Evolutionary conservation across 176 grass and related monocot species (phyloP).

Genomic region (Phoenix roebelenii): DNA sequence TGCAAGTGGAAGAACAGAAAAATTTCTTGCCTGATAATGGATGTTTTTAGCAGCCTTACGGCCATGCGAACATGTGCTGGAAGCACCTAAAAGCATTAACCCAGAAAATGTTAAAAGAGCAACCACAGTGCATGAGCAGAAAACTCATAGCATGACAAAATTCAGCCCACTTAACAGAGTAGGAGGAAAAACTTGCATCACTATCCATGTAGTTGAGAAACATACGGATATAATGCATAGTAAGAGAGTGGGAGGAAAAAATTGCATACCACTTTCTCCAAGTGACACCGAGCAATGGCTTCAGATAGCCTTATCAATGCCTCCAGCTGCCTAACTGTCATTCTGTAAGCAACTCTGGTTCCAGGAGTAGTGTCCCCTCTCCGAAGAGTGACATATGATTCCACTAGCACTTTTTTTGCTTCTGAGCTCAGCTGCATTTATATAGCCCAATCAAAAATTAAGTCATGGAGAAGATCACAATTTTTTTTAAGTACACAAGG

Average conservation of each 20-base stretch:
- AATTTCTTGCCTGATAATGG: slow-evolving; percentile 64
- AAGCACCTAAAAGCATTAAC: too few species aligned
- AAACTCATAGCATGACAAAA: too few species aligned
- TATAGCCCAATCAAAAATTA: slow-evolving; percentile 22
- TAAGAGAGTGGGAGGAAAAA: neutral
- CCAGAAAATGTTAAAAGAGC: too few species aligned
- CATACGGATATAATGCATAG: too few species aligned
- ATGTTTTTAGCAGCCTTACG: slow-evolving; percentile 54
- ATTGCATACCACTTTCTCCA: slow-evolving; percentile 80
- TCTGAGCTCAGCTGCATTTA: slow-evolving; percentile 71
- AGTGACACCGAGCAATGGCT: slow-evolving; percentile 86
- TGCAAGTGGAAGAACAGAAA: neutral
- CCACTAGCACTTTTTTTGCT: slow-evolving; percentile 76
- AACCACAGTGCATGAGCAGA: too few species aligned
- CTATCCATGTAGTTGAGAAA: too few species aligned
- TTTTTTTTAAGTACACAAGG: neutral
- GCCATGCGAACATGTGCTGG: too few species aligned
- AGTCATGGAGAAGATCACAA: slow-evolving; percentile 1
- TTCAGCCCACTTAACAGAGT: too few species aligned
- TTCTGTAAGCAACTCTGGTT: slow-evolving; percentile 93
- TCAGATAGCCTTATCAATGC: slow-evolving; percentile 94
- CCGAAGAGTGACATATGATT: slow-evolving; percentile 77
- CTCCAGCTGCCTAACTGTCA: slow-evolving; percentile 95
- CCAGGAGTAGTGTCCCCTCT: slow-evolving; percentile 86
- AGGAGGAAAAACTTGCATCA: neutral